phyloP scores from a whole-genome alignment of 805 yeast genomes.

The Ogataea polymorpha region DNA sequence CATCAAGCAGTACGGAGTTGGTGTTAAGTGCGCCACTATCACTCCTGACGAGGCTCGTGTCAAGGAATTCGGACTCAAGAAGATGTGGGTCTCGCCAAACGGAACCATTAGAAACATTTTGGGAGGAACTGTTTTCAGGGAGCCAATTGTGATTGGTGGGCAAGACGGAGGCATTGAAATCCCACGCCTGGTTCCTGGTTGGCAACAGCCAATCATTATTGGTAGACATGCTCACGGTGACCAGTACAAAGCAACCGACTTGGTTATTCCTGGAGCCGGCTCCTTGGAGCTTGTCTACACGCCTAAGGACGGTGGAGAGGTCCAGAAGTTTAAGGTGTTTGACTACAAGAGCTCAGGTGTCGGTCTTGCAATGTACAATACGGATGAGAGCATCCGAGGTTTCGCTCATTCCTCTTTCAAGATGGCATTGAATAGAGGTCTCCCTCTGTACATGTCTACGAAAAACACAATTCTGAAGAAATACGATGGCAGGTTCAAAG shows the following conservation, averaged over 20 bases:
- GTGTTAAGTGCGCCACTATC: constrained; percentile 81
- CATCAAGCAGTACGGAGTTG: constrained; percentile 70
- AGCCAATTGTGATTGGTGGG: constrained; percentile 70
- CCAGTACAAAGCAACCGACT: constrained; percentile 78
- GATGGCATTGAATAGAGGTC: constrained; percentile 60
- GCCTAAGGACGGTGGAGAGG: constrained; percentile 55
- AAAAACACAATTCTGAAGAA: constrained; percentile 79
- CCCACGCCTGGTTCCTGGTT: constrained; percentile 73
- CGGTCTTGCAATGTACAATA: constrained; percentile 80
- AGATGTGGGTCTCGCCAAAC: constrained; percentile 86
- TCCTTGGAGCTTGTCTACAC: constrained; percentile 62
- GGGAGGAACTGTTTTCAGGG: constrained; percentile 83
- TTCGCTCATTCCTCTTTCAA: constrained; percentile 81
- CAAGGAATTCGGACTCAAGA: constrained; percentile 64
- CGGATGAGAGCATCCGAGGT: constrained; percentile 71
- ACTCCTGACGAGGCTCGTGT: constrained; percentile 83
- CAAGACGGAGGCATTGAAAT: constrained; percentile 42
- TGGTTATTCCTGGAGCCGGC: constrained; percentile 66
- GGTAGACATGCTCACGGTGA: constrained; percentile 88
- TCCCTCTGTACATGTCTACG: constrained; percentile 68
- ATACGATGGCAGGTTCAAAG: constrained; percentile 81
- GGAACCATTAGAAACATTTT: constrained; percentile 80
- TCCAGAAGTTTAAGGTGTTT: constrained; percentile 50
- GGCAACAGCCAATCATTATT: constrained; percentile 80
- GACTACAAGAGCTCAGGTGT: constrained; percentile 69